These are phyloP conservation scores for Aspergillus oerlinghausenensis DNA, from an alignment of 2,329 filamentous ascomycete genomes.

Conservation along the genomic window DNA sequence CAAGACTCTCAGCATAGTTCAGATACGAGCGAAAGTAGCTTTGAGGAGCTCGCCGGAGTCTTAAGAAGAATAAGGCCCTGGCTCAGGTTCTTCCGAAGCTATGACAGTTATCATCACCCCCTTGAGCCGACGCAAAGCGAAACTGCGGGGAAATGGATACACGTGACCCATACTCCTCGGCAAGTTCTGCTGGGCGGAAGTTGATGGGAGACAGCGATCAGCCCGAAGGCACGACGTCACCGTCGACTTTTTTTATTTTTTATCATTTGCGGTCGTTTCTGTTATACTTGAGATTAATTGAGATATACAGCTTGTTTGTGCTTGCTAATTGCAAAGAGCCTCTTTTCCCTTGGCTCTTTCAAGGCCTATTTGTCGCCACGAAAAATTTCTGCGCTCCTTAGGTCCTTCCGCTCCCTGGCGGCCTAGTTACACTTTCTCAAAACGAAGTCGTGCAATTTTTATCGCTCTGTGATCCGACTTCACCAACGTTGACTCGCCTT, in stretches of 20 bases:
- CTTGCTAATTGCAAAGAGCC: background rate
- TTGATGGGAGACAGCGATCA: background rate
- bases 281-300: background rate
- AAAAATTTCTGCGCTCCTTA: background rate
- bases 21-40: background rate
- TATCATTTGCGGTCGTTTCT: background rate
- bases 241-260: background rate
- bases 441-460: background rate
- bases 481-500: background rate
- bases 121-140: slow-evolving; percentile 36
- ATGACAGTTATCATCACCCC: slow-evolving; percentile 1
- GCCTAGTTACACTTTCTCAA: background rate
- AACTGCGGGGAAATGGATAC: slow-evolving; percentile 30
- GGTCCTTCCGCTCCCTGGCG: background rate
- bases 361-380: background rate
- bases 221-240: background rate
- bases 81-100: slow-evolving; percentile 4
- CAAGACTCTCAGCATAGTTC: slow-evolving; percentile 9
- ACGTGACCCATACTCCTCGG: slow-evolving; percentile 15
- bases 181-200: background rate
- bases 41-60: background rate
- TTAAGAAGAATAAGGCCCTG: background rate
- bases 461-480: background rate
- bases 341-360: background rate
- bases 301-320: background rate